Conservation (phyloP, 495 filamentous ascomycete species). For the Neurospora hispaniola region DNA sequence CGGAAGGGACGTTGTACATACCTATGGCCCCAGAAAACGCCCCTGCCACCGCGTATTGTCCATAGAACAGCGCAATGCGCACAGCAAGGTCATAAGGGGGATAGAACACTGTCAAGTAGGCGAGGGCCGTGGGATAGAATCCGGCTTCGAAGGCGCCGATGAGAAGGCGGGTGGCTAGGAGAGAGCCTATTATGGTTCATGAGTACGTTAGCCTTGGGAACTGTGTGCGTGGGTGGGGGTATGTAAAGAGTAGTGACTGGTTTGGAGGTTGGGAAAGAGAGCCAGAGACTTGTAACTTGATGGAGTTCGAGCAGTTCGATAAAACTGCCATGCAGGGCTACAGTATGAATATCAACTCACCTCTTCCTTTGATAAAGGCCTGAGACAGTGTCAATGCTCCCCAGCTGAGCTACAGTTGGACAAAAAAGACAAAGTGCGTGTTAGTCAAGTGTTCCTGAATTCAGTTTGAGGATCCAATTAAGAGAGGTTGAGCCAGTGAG, state of each 20-base stretch:
- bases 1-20: slow-evolving; percentile 13
- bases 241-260: neutral
- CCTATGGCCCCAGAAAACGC: slow-evolving; percentile 38
- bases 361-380: slow-evolving; percentile 26
- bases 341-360: slow-evolving; percentile 13
- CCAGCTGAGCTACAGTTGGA: slow-evolving; percentile 29
- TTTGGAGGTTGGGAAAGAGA: neutral
- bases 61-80: slow-evolving; percentile 44
- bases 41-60: slow-evolving; percentile 46
- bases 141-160: slow-evolving; percentile 30
- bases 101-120: slow-evolving; percentile 45
- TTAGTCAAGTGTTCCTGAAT: neutral
- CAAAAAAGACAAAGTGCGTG: neutral
- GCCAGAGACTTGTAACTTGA: neutral
- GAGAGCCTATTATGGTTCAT: neutral
- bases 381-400: slow-evolving; percentile 40
- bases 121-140: slow-evolving; percentile 44
- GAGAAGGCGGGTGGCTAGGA: slow-evolving; percentile 13
- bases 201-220: neutral
- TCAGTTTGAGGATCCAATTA: neutral
- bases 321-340: slow-evolving; percentile 12
- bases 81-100: slow-evolving; percentile 43
- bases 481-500: neutral
- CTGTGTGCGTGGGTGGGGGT: neutral
- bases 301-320: neutral